Evolutionary conservation across 208 protist species (phyloP).

Genomic region (Trypanosoma melophagium): DNA sequence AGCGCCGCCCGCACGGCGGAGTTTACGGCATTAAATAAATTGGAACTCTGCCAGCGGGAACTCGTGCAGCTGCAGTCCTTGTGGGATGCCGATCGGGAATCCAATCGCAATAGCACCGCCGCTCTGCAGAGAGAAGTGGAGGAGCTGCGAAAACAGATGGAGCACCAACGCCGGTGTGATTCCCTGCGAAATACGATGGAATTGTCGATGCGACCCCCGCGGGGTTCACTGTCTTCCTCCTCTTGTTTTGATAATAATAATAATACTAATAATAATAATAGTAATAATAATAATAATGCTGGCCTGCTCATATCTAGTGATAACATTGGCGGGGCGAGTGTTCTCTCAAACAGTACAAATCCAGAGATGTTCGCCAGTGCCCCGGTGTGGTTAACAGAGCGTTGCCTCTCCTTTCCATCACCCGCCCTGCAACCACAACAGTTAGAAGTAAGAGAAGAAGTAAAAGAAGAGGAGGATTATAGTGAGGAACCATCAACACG

Average conservation of each 20-base stretch:
- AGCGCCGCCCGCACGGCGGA: conserved; percentile 1
- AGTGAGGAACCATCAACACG: no score
- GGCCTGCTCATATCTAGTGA: not conserved
- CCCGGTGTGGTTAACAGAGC: no score
- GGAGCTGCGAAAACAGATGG: not conserved
- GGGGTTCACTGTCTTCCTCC: no score
- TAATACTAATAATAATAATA: not conserved
- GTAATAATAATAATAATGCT: not conserved
- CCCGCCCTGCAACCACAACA: no score
- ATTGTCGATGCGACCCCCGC: no score
- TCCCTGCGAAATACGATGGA: no score
- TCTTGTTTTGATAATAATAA: not conserved
- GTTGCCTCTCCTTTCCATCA: no score
- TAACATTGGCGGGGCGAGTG: not conserved
- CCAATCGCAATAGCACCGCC: conserved; percentile 5
- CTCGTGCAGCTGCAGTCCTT: conserved; percentile 11
- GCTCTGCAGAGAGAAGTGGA: conserved; percentile 5
- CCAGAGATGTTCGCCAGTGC: not conserved
- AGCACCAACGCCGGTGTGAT: not conserved
- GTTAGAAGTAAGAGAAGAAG: no score
- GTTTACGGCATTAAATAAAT: conserved; percentile 4
- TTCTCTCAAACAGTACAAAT: not conserved
- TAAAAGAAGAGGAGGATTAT: no score
- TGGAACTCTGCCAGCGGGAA: conserved; percentile 21
- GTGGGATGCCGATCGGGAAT: conserved; percentile 9